Evolutionary conservation across 805 yeast genomes (phyloP), one percentile per base, ranked within the genome.

Genomic region (Kuraishia ogatae): DNA sequence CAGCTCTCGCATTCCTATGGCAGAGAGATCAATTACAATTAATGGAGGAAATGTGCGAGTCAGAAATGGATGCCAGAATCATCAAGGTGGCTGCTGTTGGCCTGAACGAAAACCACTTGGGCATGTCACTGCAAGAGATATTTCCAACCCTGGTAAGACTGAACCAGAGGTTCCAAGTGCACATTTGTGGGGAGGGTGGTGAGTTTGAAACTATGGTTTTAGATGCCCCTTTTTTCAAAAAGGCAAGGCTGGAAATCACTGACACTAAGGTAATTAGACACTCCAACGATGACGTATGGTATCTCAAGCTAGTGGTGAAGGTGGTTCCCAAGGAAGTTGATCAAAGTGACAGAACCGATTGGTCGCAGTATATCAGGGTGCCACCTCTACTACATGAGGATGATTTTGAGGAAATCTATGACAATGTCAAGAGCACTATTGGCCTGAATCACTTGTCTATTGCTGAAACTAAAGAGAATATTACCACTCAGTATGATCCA

Each of bases 171-270:
- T 92, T 81, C 69, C 96, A 92, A 1, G 88, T 92, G 15, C 97
- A 93, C 67, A 83, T 94, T 0, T 94, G 99, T 72, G 99, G 99
- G 15, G 99, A 94, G 73, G 99, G 99, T 39, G 99, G 99, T 1
- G 99, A 94, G 68, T 94, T 90, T 68, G 99, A 94, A 67, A 86
- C 97, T 0, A 72, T 93, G 61, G 98, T 93, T 2, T 73, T 94
- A 28, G 97, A 94, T 68, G 89, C 96, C 1, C 96, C 97, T 0
- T 85, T 89, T 57, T 94, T 93, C 71, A 71, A 71, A 35, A 73
- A 79, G 50, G 83, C 81, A 46, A 71, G 66, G 53, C 66, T 85
- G 50, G 71, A 69, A 8, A 68, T 87, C 19, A 66, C 61, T 1
- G 71, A 75, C 1, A 66, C 65, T 17, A 64, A 73, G 28, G 66